Base-by-base conservation (phyloP, 139 green algal species). In the Micractinium sp. region DNA sequence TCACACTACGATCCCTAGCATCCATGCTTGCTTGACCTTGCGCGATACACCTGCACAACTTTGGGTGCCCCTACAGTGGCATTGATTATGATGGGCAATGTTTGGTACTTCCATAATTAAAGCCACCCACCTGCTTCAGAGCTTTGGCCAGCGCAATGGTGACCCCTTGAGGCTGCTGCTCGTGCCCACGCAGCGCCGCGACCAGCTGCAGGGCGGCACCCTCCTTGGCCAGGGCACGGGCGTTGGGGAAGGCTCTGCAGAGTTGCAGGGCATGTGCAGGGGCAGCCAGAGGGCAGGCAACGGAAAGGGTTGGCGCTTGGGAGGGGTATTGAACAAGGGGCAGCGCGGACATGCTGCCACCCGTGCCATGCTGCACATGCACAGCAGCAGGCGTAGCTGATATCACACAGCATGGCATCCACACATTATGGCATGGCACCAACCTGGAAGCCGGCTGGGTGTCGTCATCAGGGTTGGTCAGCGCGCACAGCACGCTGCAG, bases 391-490 rank as follows among this genome's bases (percentile, higher is more conserved):
- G 12, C 60, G 60, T 67, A 5, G 63, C 12, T 71, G 22, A 23
- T 71, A 12, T 5, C 63, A 27, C 63, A 71, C 20, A 71, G 14
- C 20, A 71, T 5, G 14, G 20, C 63, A 31, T 27, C 63, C 63
- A 71, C 63, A 71, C 63, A 67, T 16, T 16, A 14, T 16, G 60
- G n/a, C 63, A 25, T 27, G 16, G 60, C 60, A 67, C 47, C 23
- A 25, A 92, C 89, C 91, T 89, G 23, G 94, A 94, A 41, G 80
- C 77, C 29, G 92, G 89, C 47, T 93, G 93, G 14, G 90, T 90
- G 74, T 95, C 91, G 75, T 97, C 95, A 79, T 97, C 95, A 15
- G 95, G 90, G 14, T 91, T 94, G 75, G 92, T 95, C 22, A 96
- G 75, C 3, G 89, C 77, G 22, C 84, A 77, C 36, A 97, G 85